phyloP scores from a whole-genome alignment of 768 basidiomycete species.

The Rhizopogon roseolus region DNA sequence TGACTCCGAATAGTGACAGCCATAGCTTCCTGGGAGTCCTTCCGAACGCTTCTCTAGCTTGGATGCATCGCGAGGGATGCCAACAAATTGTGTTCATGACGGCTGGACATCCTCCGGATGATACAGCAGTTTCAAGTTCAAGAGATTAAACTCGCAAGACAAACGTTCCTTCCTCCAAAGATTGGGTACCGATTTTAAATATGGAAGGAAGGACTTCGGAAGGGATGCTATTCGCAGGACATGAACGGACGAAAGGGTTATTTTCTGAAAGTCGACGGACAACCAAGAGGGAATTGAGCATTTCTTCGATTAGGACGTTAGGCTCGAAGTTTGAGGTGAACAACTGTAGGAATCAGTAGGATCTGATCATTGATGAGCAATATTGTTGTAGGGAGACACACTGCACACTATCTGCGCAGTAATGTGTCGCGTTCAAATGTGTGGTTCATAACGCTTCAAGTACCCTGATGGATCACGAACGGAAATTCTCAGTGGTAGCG shows the following conservation, averaged over 20 bases:
- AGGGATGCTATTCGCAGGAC: constrained; percentile 50
- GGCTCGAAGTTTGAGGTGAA: too few species aligned
- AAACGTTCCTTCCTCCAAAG: constrained; percentile 31
- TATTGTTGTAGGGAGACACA: too few species aligned
- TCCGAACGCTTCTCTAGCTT: constrained; percentile 36
- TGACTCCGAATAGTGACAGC: constrained; percentile 22
- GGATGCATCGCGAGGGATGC: constrained; percentile 50
- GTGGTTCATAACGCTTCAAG: constrained; percentile 26
- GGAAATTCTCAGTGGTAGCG: constrained; percentile 35
- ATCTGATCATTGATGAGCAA: too few species aligned
- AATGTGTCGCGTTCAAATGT: constrained; percentile 40
- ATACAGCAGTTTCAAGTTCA: constrained; percentile 54
- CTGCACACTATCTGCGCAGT: too few species aligned
- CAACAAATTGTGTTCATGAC: constrained; percentile 44
- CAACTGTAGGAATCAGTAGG: too few species aligned
- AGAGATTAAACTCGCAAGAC: constrained; percentile 26
- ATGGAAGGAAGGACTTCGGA: constrained; percentile 54
- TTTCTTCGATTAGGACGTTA: background rate
- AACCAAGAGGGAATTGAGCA: background rate
- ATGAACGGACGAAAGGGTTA: constrained; percentile 40
- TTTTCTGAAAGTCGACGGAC: constrained; percentile 22
- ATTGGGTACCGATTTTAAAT: constrained; percentile 43
- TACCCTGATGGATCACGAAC: constrained; percentile 42
- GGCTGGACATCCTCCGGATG: constrained; percentile 63
- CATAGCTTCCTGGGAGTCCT: constrained; percentile 11